Conservation (phyloP, 257 asterid species). For the Nicotiana tabacum region DNA sequence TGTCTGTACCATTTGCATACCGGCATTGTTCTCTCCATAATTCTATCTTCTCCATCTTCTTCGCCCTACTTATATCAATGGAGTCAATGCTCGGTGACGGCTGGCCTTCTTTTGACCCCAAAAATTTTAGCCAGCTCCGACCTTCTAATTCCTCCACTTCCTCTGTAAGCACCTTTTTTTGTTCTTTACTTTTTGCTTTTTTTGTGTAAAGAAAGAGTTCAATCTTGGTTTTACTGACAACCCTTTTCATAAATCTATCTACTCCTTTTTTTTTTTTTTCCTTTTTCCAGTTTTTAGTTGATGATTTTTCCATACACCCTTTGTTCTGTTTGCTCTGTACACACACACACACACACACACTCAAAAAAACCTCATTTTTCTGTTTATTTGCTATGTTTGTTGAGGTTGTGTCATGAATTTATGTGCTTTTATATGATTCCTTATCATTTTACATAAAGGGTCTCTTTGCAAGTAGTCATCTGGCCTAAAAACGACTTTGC, state of each 20-base stretch:
- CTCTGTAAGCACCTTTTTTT: slow-evolving; percentile 15
- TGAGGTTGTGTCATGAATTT: neutral
- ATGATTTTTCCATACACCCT: neutral
- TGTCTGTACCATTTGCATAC: neutral
- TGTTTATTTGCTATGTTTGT: neutral
- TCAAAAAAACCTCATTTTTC: too few species aligned
- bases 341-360: too few species aligned
- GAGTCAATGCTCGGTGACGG: slow-evolving; percentile 22
- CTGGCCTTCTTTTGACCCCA: slow-evolving; percentile 37
- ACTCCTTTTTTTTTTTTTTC: neutral
- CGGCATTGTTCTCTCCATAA: neutral
- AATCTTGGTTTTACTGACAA: neutral
- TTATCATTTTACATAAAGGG: neutral
- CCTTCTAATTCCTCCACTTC: slow-evolving; percentile 18
- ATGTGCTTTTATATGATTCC: neutral
- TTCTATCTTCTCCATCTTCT: neutral
- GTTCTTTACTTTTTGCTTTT: neutral
- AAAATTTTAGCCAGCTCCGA: slow-evolving; percentile 34
- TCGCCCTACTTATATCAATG: neutral
- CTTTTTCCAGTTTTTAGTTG: neutral
- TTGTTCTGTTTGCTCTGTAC: neutral
- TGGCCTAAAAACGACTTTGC: neutral
- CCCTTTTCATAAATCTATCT: neutral
- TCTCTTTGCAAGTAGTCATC: neutral
- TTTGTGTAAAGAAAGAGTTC: neutral